Evolutionary conservation across 176 grass and related monocot genomes (phyloP).

Genomic region (Carex myosuroides): DNA sequence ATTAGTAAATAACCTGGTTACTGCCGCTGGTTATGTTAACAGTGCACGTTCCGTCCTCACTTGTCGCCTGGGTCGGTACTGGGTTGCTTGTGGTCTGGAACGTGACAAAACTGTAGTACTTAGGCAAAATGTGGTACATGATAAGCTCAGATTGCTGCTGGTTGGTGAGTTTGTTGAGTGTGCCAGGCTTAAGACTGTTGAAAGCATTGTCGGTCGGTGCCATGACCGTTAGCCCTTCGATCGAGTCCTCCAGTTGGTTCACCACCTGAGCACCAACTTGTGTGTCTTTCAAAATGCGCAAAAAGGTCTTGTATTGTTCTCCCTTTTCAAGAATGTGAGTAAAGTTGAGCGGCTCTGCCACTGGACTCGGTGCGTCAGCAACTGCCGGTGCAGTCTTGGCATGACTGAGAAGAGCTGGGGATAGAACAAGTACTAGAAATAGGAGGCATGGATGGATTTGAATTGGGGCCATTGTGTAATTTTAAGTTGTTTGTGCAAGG

Average conservation of each 20-base stretch:
- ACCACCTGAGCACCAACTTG: constrained; percentile 37
- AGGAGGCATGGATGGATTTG: not conserved
- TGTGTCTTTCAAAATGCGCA: constrained; percentile 43
- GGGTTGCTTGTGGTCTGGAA: constrained; percentile 48
- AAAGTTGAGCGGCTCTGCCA: constrained; percentile 22
- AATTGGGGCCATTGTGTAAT: constrained; percentile 23
- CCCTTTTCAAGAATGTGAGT: constrained; percentile 40
- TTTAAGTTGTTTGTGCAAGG: not conserved
- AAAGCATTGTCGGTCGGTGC: constrained; percentile 37
- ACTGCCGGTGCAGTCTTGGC: not conserved
- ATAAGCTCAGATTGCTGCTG: constrained; percentile 41
- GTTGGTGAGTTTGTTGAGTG: constrained; percentile 35
- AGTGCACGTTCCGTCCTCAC: constrained; percentile 27
- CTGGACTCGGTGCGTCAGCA: constrained; percentile 26
- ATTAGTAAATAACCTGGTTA: constrained; percentile 15
- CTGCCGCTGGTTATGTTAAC: constrained; percentile 35
- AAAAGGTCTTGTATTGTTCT: constrained; percentile 36
- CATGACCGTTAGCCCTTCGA: constrained; percentile 34
- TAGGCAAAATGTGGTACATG: constrained; percentile 45
- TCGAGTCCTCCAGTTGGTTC: constrained; percentile 27
- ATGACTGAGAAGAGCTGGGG: not conserved
- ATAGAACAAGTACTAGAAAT: not conserved
- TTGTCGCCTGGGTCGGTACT: constrained; percentile 35
- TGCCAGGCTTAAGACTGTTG: constrained; percentile 28
- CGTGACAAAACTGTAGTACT: constrained; percentile 35